These are phyloP conservation scores for Areca catechu DNA, from an alignment of 176 grass and related monocot genomes.

Conservation along the genomic window DNA sequence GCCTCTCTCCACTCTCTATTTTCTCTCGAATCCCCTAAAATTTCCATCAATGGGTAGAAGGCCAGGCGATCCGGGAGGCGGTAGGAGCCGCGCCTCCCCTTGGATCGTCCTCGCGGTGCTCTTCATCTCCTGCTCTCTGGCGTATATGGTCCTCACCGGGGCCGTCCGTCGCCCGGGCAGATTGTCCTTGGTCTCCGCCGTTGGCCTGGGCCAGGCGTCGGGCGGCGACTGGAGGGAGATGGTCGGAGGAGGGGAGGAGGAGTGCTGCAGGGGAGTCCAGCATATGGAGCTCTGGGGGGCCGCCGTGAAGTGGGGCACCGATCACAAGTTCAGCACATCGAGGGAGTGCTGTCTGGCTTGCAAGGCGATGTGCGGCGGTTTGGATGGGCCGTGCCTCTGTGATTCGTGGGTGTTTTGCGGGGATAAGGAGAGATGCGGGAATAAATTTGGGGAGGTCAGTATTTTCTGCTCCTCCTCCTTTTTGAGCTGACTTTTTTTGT, in stretches of 20 bases:
- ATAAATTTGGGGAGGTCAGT: conserved; percentile 61
- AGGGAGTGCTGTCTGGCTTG: conserved; percentile 61
- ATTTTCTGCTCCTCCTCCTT: not conserved
- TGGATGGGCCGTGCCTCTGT: conserved; percentile 40
- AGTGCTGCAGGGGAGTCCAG: conserved; percentile 47
- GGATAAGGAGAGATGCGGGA: conserved; percentile 43
- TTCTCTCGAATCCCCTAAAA: not conserved
- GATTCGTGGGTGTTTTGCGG: conserved; percentile 92
- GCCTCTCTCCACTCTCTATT: no score
- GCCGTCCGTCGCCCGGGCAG: not conserved
- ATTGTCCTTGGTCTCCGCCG: not conserved
- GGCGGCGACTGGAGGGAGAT: conserved; percentile 9
- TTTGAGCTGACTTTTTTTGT: not conserved
- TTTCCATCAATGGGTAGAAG: not conserved
- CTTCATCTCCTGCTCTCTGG: conserved; percentile 17
- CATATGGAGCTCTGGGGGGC: conserved; percentile 73
- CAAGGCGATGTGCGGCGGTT: conserved; percentile 45
- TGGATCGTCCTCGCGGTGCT: conserved; percentile 5
- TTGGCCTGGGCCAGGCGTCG: not conserved
- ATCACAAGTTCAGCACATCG: conserved; percentile 43
- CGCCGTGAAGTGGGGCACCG: conserved; percentile 49
- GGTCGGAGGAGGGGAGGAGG: conserved; percentile 13
- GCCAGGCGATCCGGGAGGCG: not conserved
- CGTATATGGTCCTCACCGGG: conserved; percentile 32
- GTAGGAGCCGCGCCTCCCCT: not conserved